Evolutionary conservation across 2,329 filamentous ascomycete species (phyloP), one percentile per base, ranked within the genome.

Genomic region (Colletotrichum karsti): DNA sequence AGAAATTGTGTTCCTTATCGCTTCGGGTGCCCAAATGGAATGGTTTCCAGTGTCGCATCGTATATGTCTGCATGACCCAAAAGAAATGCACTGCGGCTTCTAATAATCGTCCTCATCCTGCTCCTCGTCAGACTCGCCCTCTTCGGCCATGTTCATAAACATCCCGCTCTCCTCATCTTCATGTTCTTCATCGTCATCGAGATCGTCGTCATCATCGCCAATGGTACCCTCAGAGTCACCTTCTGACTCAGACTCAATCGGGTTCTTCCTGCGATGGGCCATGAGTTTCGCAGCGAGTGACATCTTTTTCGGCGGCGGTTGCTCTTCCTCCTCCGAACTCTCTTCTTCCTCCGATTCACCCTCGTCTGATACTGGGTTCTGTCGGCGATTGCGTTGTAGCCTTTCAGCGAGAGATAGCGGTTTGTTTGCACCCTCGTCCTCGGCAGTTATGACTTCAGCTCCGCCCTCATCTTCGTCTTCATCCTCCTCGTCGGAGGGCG

Each of bases 61-160:
- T 35, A 35, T 12, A 12, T 35, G 13, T 10, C 13, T 35, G 15
- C 33, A 35, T 35, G 12, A 35, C 33, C 6, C 28, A 13, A 50
- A 30, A 12, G 8, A 26, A 30, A 28, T 8, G 46, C 46, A 12
- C 18, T 18, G 5, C 7, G 10, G 1, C 13, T 13, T 33, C 46
- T 67, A 67, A 20, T 63, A 67, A 0, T 64, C 64, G 1, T 67
- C 64, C 12, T 67, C 44, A 2, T 39, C 44, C 20, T 64, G 50
- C 4, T 58, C 53, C 7, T 64, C 60, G 4, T 46, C 61, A 1
- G 53, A 58, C 26, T 67, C 53, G 22, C 64, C 69, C 33, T 80
- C 79, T 2, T 75, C 77, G 0, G 79, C 79, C 76, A 80, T 77
- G 18, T 71, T 70, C 48, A 75, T 72, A 7, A 80, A 67, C 26